Base-by-base conservation (phyloP, 495 filamentous ascomycete genomes). In the Penicillium psychrofluorescens region DNA sequence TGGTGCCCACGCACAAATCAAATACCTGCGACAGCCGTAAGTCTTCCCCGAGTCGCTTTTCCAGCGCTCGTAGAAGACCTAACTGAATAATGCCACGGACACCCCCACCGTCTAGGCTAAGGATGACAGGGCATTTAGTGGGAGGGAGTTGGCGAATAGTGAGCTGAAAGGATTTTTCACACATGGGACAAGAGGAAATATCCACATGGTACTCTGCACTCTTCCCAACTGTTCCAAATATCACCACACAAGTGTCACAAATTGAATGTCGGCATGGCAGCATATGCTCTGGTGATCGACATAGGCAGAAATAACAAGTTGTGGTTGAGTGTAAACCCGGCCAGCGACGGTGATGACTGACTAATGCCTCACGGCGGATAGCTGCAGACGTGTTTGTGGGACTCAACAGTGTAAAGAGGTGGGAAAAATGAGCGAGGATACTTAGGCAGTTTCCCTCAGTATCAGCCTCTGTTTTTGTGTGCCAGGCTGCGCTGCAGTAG, bases 101-200 rank as follows among this genome's bases (percentile, higher is more conserved):
- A 1, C 77, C 75, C 8, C 77, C 75, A 0, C 80, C 78, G 53
- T 84, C 79, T 13, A 86, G 58, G 35, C 64, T 70, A 7, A 84
- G 66, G 32, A 81, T 58, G 13, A 79, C 59, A 2, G 68, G 59
- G 8, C 75, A 74, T 7, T 78, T 72, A 14, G 61, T 56, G 8
- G 55, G 53, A 9, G 71, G 78, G 7, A 58, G 43, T 40, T 49
- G 43, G 6, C 50, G 48, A 7, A 62, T 38, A 0, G 34, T 50
- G 7, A 51, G 6, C 10, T 54, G 70, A 29, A 67, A 58, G 30
- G 41, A 44, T 11, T 72, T 59, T 30, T 56, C 49, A 60, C 69
- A 75, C 12, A 62, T 34, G 0, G 55, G 46, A 36, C 56, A 66
- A 63, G 62, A 6, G 10, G 38, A 9, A 3, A 64, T 33, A 2